Conservation (phyloP, 2,329 filamentous ascomycete species). For the Neofusicoccum laricinum region DNA sequence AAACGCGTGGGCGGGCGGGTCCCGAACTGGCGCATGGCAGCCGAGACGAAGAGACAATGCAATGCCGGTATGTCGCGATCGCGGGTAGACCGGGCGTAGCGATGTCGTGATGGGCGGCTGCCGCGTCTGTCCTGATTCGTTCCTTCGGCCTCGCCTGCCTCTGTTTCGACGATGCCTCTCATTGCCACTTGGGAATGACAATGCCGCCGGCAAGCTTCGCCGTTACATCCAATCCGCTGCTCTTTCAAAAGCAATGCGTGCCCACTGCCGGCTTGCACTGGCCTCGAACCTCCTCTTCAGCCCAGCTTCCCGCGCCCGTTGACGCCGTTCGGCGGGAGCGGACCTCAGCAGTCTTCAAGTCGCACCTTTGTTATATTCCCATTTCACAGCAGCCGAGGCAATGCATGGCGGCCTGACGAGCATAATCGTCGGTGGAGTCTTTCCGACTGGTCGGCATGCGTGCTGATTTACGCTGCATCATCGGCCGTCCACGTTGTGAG, state of each 20-base stretch:
- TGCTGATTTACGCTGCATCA: too few relatives aligned
- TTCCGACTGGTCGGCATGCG: too few relatives aligned
- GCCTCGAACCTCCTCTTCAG: background rate
- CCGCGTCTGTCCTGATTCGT: background rate
- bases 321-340: too few relatives aligned
- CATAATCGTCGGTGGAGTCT: too few relatives aligned
- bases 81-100: background rate
- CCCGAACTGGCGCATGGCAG: background rate
- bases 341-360: too few relatives aligned
- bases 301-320: background rate
- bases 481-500: too few relatives aligned
- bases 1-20: background rate
- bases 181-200: too few relatives aligned
- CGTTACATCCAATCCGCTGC: background rate
- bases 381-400: too few relatives aligned
- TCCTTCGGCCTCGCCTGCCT: background rate
- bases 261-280: background rate
- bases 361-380: too few relatives aligned
- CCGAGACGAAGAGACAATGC: conserved; percentile 8
- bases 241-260: background rate
- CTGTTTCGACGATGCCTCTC: too few relatives aligned
- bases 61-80: conserved; percentile 18
- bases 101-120: background rate
- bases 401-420: too few relatives aligned
- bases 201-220: background rate